phyloP scores from a whole-genome alignment of 176 grass and related monocot genomes.

The Dactylis glomerata region DNA sequence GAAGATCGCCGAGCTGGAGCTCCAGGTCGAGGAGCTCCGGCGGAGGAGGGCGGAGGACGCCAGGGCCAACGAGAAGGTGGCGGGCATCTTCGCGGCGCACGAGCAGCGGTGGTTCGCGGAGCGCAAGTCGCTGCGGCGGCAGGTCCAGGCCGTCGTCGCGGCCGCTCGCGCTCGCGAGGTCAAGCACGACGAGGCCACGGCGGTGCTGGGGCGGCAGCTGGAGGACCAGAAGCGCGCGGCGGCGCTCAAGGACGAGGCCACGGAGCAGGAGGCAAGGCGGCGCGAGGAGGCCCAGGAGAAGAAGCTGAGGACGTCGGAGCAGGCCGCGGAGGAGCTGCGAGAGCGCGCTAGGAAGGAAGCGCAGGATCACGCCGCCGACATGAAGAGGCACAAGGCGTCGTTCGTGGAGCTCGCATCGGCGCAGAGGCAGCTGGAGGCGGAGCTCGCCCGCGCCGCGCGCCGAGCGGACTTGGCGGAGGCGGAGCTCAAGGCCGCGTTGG shows the following conservation, averaged over 20 bases:
- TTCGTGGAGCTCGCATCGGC: constrained; percentile 64
- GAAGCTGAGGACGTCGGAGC: constrained; percentile 35
- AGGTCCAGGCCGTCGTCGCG: constrained; percentile 61
- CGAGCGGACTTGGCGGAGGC: constrained; percentile 43
- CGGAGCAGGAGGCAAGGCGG: constrained; percentile 42
- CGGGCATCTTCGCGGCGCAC: constrained; percentile 62
- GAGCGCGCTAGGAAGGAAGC: constrained; percentile 39
- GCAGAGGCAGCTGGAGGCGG: constrained; percentile 64
- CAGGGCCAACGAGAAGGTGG: constrained; percentile 84
- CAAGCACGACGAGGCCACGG: constrained; percentile 40
- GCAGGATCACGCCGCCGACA: constrained; percentile 46
- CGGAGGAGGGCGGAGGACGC: constrained; percentile 59
- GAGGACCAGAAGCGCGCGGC: constrained; percentile 40
- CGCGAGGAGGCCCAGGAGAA: constrained; percentile 42
- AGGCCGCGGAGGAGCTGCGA: constrained; percentile 24
- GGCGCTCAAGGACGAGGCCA: constrained; percentile 39
- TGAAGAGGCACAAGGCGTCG: constrained; percentile 70
- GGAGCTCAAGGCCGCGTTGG: constrained; percentile 34
- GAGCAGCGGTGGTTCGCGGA: constrained; percentile 74
- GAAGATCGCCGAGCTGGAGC: constrained; percentile 36
- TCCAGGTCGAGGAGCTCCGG: constrained; percentile 42
- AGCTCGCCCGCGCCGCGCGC: constrained; percentile 44
- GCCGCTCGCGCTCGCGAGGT: constrained; percentile 41
- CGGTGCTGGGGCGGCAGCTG: constrained; percentile 35
- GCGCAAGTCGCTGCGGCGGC: constrained; percentile 49